Evolutionary conservation across 129 eudicot genomes (phyloP).

Genomic region (Rutidosis leptorrhynchoides): DNA sequence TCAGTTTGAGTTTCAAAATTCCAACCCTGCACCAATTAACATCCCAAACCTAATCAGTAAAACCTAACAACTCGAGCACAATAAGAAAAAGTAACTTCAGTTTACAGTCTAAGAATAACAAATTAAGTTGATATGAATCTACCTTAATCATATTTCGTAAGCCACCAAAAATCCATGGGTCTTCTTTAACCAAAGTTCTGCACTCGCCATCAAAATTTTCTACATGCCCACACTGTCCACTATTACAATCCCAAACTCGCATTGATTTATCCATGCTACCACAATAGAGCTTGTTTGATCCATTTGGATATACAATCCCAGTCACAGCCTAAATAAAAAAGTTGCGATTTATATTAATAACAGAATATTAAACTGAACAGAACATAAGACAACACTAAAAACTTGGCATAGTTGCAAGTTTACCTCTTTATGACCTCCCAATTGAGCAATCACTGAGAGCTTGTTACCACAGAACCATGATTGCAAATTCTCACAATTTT

Average conservation of each 20-base stretch:
- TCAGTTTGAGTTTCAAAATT: constrained; percentile 46
- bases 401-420: neutral
- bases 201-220: constrained; percentile 40
- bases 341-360: neutral
- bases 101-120: neutral
- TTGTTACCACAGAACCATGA: constrained; percentile 55
- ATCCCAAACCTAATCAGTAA: neutral
- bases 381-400: neutral
- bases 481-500: constrained; percentile 37
- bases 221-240: constrained; percentile 55
- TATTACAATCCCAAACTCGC: constrained; percentile 71
- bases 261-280: constrained; percentile 54
- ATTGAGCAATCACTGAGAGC: constrained; percentile 47
- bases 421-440: constrained; percentile 69
- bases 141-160: constrained; percentile 59
- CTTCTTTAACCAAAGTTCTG: constrained; percentile 51
- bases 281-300: constrained; percentile 48
- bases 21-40: constrained; percentile 46
- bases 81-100: neutral
- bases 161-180: constrained; percentile 72
- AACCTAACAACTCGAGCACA: no score
- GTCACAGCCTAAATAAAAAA: constrained; percentile 44
- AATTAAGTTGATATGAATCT: neutral
- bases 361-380: neutral
- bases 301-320: constrained; percentile 59